Percentiles rank a stretch among this genome's conserved stretches.
These are phyloP conservation scores for Eucalyptus caleyi DNA, from an alignment of 345 rosid genomes.

Conservation along the genomic window DNA sequence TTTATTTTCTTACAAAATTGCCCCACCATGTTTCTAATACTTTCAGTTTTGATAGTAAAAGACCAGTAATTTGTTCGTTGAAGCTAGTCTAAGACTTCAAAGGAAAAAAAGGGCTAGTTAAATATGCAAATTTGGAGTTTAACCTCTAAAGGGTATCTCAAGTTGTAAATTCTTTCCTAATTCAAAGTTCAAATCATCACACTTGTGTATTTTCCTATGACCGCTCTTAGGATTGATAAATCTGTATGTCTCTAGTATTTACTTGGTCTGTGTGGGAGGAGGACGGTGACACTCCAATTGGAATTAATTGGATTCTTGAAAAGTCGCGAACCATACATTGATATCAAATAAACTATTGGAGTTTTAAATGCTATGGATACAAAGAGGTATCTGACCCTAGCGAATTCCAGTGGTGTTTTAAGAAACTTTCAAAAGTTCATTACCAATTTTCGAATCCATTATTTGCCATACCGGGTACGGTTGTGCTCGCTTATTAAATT, in stretches of 20 bases:
- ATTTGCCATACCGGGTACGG: background rate
- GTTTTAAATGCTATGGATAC: background rate
- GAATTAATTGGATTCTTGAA: background rate
- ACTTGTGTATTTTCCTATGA: background rate
- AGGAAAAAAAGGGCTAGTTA: background rate
- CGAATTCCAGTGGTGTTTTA: background rate
- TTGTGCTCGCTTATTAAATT: background rate
- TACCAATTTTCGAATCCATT: background rate
- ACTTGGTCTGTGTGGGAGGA: background rate
- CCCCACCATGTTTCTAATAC: background rate
- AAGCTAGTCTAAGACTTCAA: background rate
- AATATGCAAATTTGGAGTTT: background rate
- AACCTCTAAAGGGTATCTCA: background rate
- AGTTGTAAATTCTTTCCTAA: background rate
- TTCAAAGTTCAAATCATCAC: background rate
- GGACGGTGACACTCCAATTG: background rate
- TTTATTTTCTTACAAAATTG: background rate
- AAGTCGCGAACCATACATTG: background rate
- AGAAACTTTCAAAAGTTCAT: background rate
- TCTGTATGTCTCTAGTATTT: background rate
- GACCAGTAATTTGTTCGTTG: background rate
- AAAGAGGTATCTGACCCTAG: background rate
- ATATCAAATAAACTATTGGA: background rate
- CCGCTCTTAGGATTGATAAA: background rate
- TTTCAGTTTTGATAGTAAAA: background rate